Evolutionary conservation across 1,139 yeast genomes (phyloP), one percentile per base, ranked within the genome.

Genomic region (Diutina mesorugosa): DNA sequence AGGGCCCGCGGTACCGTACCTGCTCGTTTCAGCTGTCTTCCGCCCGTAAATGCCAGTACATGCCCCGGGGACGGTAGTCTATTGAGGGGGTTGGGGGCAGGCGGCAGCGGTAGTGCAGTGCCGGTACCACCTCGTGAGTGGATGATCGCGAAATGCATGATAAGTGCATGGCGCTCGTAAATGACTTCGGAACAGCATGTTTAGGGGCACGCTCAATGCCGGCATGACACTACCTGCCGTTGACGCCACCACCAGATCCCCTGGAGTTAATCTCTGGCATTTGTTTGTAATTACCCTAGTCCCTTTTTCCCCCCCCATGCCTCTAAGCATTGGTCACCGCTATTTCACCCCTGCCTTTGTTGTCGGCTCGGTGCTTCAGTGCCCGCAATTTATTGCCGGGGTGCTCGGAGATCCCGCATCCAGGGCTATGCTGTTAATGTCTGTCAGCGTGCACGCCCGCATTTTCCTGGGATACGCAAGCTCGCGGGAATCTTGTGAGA

Each of bases 131-230:
- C 21, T 16, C 26, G 47, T n/a, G 47, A 45, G 18, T n/a, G 26
- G 26, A 50, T 50, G 53, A 50, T 50, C 53, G 53, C 18, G 28
- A 21, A 50, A 50, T 50, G 53, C 53, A 50, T 50, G 32, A 50
- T 32, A 32, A n/a, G 38, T 26, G 51, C 38, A 47, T 29, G n/a
- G 41, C 53, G 18, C 53, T 50, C 53, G 53, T 50, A 50, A 50
- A 50, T 28, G 53, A 32, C 30, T 47, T n/a, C 35, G 51, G 51
- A 47, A 16, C 18, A 21, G 51, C 51, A 29, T 41, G 41, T 35
- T 35, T 35, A 35, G 41, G 41, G 41, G 41, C 41, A 35, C 41
- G 41, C 41, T 12, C n/a, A n/a, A 35, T 35, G 41, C 41, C 41
- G 41, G 41, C 16, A 35, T 35, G 41, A 35, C 41, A 35, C 41